These are phyloP conservation scores for Bipolaris victoriae DNA, from an alignment of 2,329 filamentous ascomycete genomes.

Conservation along the genomic window DNA sequence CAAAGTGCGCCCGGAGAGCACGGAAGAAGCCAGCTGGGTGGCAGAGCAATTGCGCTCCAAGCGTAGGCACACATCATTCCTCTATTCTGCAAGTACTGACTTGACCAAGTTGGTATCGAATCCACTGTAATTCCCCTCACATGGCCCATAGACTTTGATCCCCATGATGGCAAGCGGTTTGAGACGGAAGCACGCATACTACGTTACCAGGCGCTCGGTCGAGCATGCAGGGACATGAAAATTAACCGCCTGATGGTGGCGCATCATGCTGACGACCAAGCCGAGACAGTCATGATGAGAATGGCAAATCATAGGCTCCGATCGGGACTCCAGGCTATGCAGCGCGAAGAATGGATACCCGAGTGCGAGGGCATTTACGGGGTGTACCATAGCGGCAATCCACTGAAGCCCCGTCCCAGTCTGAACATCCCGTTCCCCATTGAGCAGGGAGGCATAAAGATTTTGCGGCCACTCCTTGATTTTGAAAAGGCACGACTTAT, in stretches of 20 bases:
- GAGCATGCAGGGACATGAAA: conserved; percentile 58
- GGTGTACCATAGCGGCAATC: conserved; percentile 57
- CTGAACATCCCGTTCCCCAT: conserved; percentile 43
- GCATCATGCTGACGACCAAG: conserved; percentile 89
- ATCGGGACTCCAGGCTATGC: conserved; percentile 76
- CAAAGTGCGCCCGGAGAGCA: conserved; percentile 61
- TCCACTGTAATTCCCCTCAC: conserved; percentile 46
- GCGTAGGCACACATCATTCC: conserved; percentile 40
- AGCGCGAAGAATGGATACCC: conserved; percentile 70
- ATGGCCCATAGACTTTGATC: conserved; percentile 48
- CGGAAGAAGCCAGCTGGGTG: conserved; percentile 61
- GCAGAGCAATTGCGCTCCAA: conserved; percentile 52
- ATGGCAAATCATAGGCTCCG: conserved; percentile 70
- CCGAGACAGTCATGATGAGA: conserved; percentile 86
- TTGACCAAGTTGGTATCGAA: conserved; percentile 34
- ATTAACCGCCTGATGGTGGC: conserved; percentile 73
- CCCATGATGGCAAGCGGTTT: conserved; percentile 65
- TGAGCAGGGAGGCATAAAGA: conserved; percentile 70
- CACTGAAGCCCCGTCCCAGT: conserved; percentile 14
- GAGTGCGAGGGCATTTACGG: conserved; percentile 80
- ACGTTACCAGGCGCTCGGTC: conserved; percentile 75
- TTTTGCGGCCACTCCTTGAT: conserved; percentile 72
- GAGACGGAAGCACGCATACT: conserved; percentile 77
- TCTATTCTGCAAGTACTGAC: conserved; percentile 16
- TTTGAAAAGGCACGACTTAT: conserved; percentile 77